Conservation (phyloP, 306 rosid species). For the Quercus rubra region DNA sequence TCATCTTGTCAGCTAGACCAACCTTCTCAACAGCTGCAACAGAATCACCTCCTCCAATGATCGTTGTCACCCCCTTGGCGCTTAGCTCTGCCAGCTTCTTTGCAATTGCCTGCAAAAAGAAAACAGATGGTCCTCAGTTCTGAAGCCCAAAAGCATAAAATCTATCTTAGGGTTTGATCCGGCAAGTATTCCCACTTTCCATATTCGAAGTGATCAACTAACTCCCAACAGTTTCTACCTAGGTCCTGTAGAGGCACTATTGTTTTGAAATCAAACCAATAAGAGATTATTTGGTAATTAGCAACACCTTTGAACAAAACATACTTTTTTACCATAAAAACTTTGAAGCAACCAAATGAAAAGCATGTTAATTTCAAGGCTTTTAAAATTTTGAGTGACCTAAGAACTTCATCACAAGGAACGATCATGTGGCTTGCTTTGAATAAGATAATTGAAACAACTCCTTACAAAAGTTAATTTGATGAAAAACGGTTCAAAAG, state of each 20-base stretch:
- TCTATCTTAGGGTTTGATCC: neutral
- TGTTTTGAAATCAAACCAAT: too few relatives aligned
- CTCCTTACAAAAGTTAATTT: neutral
- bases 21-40: constrained; percentile 97
- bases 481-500: neutral
- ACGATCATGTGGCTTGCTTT: neutral
- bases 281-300: neutral
- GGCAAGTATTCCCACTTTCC: neutral
- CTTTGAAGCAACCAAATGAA: neutral
- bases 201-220: neutral
- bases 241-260: too few relatives aligned
- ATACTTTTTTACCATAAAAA: neutral
- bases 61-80: constrained; percentile 87
- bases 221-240: neutral
- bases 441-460: neutral
- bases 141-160: neutral
- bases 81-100: constrained; percentile 87
- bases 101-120: constrained; percentile 60
- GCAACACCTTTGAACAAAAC: neutral
- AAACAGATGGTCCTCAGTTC: neutral
- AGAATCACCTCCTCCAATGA: constrained; percentile 97
- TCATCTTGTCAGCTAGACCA: constrained; percentile 93
- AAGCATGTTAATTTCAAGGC: neutral
- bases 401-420: neutral
- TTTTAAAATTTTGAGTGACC: neutral